Evolutionary conservation across 164 flowering plant species (phyloP).

Genomic region (Sedum album): DNA sequence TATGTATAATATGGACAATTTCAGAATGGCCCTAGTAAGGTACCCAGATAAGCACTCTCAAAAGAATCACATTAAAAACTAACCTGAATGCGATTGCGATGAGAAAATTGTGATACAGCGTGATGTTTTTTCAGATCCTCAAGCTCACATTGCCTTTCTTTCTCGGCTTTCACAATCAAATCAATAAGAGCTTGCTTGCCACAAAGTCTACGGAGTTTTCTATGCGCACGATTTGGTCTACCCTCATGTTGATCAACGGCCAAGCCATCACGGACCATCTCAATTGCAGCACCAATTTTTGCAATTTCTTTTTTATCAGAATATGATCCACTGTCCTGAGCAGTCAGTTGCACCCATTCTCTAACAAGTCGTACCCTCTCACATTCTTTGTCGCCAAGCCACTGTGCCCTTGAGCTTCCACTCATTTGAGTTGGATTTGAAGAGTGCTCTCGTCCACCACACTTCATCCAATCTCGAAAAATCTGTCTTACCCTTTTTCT

Average conservation of each 20-base stretch:
- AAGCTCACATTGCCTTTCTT: slow-evolving; percentile 72
- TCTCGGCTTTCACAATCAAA: slow-evolving; percentile 62
- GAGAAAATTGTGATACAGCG: slow-evolving; percentile 75
- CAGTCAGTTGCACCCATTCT: slow-evolving; percentile 74
- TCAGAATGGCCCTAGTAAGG: background rate
- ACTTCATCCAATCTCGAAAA: slow-evolving; percentile 71
- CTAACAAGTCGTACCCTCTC: slow-evolving; percentile 75
- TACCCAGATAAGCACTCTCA: background rate
- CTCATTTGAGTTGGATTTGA: slow-evolving; percentile 31
- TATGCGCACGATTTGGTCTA: slow-evolving; percentile 34
- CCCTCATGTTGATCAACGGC: slow-evolving; percentile 36
- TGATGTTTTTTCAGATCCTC: slow-evolving; percentile 52
- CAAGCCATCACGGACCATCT: slow-evolving; percentile 49
- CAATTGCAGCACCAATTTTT: slow-evolving; percentile 38
- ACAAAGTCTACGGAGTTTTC: slow-evolving; percentile 60
- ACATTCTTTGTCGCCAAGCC: slow-evolving; percentile 78
- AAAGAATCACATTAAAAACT: slow-evolving; percentile 9
- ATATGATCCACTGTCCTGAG: slow-evolving; percentile 43
- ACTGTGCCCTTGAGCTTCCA: slow-evolving; percentile 45
- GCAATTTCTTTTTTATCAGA: slow-evolving; percentile 41
- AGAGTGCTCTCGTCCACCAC: slow-evolving; percentile 35
- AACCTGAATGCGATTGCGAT: slow-evolving; percentile 97
- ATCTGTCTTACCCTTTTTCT: slow-evolving; percentile 78
- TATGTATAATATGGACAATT: too few species aligned
- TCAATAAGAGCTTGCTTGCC: slow-evolving; percentile 89